These are phyloP conservation scores for Puccinia horiana DNA, from an alignment of 1,284 basidiomycete genomes.

Conservation along the genomic window DNA sequence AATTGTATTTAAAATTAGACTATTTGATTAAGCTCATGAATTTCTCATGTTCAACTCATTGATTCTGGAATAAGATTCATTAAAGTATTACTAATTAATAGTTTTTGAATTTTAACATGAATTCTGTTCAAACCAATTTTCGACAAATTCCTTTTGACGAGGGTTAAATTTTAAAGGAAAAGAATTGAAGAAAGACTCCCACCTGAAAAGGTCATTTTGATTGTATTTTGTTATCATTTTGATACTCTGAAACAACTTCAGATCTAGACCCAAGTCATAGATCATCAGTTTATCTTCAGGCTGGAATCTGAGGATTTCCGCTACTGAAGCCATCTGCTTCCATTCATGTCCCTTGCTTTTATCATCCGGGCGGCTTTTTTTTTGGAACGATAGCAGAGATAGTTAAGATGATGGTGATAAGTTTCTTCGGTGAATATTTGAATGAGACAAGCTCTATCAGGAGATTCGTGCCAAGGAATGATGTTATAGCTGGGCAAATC, in stretches of 20 bases:
- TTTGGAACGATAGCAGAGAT: background rate
- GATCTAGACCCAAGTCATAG: background rate
- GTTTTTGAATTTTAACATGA: no score
- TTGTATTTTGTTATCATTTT: background rate
- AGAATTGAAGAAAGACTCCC: background rate
- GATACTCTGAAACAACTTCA: background rate
- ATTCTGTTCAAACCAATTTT: background rate
- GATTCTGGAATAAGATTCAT: no score
- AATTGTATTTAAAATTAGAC: no score
- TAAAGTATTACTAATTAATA: no score
- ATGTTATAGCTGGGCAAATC: background rate
- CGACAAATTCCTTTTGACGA: background rate
- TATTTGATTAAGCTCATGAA: no score
- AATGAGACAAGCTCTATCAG: background rate
- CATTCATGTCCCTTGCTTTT: background rate
- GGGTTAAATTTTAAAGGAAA: constrained; percentile 6
- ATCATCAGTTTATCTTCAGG: background rate
- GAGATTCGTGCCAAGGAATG: constrained; percentile 6
- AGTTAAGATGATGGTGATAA: background rate
- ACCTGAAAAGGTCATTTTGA: background rate
- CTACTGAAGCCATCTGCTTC: background rate
- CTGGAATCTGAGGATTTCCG: background rate
- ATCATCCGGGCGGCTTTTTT: background rate
- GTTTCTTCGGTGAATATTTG: constrained; percentile 14
- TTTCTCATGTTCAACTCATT: no score